Conservation (phyloP, 495 filamentous ascomycete genomes). For the Neurospora sp. region DNA sequence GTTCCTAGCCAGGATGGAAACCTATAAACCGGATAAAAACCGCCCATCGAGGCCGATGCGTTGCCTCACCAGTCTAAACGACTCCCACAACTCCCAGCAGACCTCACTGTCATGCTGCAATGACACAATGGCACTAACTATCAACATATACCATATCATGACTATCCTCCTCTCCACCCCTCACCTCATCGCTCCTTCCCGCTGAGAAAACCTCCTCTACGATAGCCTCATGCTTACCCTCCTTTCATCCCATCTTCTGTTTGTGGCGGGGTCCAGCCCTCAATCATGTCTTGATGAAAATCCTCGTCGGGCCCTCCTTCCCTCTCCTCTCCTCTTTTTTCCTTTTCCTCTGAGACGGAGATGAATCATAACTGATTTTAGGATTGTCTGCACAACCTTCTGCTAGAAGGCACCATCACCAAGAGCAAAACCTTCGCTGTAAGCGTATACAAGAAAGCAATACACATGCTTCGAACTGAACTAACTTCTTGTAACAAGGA, state of each 20-base stretch:
- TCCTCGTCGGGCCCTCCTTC: not conserved
- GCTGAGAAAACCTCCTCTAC: not conserved
- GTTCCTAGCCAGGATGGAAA: not conserved
- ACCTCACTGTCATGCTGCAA: not conserved
- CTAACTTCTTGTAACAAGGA: not conserved
- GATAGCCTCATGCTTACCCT: not conserved
- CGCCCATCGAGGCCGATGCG: not conserved
- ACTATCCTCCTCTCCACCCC: not conserved
- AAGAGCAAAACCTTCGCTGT: not conserved
- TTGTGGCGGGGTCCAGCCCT: not conserved
- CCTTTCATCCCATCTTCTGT: not conserved
- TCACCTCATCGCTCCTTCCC: not conserved
- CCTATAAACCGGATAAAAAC: not conserved
- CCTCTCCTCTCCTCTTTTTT: not conserved
- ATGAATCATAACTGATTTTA: not conserved
- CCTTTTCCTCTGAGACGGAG: not conserved
- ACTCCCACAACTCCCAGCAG: not conserved
- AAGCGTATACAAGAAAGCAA: not conserved
- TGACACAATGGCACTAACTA: not conserved
- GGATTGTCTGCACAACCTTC: not conserved
- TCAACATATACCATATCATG: not conserved
- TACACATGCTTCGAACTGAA: not conserved
- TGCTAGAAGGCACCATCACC: not conserved
- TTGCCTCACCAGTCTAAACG: not conserved
- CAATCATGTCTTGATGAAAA: not conserved